Evolutionary conservation across 805 yeast genomes (phyloP).

Genomic region (Kuraishia molischiana): DNA sequence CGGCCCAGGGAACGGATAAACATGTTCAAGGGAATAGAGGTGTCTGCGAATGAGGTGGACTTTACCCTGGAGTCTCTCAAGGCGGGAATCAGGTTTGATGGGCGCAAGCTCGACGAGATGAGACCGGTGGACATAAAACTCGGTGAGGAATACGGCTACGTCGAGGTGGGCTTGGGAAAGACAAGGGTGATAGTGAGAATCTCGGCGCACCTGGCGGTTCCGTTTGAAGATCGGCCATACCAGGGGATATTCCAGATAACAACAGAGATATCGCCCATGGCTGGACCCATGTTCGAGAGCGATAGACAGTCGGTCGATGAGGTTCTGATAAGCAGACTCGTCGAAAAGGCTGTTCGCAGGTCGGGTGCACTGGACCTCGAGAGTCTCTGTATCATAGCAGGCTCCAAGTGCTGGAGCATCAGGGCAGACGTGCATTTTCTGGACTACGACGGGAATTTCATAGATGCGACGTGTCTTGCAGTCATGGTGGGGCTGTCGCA

Average conservation of each 20-base stretch:
- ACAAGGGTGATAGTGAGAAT: constrained; percentile 67
- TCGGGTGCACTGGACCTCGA: constrained; percentile 90
- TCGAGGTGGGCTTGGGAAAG: constrained; percentile 66
- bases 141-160: constrained; percentile 72
- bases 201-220: constrained; percentile 66
- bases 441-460: constrained; percentile 86
- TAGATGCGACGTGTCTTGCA: constrained; percentile 85
- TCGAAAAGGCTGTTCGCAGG: constrained; percentile 87
- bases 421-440: constrained; percentile 86
- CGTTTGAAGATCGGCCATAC: constrained; percentile 86
- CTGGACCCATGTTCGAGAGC: constrained; percentile 75
- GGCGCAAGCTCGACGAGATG: constrained; percentile 53
- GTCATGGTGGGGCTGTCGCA: constrained; percentile 82
- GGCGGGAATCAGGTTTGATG: constrained; percentile 56
- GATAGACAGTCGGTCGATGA: constrained; percentile 72
- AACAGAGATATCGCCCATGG: constrained; percentile 86
- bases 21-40: constrained; percentile 25
- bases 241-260: constrained; percentile 83
- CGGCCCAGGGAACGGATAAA: too few species aligned
- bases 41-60: constrained; percentile 52
- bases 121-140: constrained; percentile 57
- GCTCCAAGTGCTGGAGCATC: constrained; percentile 83
- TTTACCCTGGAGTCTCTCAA: constrained; percentile 58
- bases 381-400: constrained; percentile 82
- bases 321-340: constrained; percentile 65